Evolutionary conservation across 129 eudicot genomes (phyloP).

Genomic region (Logfia minima): DNA sequence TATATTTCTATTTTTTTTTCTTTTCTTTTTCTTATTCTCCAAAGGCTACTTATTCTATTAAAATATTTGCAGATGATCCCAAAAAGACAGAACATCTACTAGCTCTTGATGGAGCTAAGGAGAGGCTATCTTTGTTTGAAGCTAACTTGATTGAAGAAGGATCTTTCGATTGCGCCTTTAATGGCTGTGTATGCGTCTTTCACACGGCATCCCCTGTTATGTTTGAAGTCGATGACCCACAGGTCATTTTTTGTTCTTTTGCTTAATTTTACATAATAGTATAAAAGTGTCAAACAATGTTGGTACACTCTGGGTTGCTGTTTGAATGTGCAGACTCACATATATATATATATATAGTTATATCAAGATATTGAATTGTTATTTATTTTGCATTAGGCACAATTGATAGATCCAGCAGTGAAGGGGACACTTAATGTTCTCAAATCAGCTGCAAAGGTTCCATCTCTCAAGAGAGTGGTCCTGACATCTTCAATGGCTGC

Average conservation of each 20-base stretch:
- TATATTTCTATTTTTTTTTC: too few species aligned
- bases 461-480: slow-evolving; percentile 41
- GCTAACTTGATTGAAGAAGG: not conserved
- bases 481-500: slow-evolving; percentile 39
- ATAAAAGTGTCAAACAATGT: not conserved
- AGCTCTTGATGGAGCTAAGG: not conserved
- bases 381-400: slow-evolving; percentile 23
- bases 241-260: not conserved
- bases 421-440: slow-evolving; percentile 54
- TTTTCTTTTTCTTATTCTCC: not conserved
- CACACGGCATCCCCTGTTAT: not conserved
- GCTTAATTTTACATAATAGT: too few species aligned
- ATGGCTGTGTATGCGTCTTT: not conserved
- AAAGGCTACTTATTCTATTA: too few species aligned
- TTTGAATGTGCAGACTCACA: too few species aligned
- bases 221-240: not conserved
- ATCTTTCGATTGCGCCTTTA: not conserved
- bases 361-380: too few species aligned
- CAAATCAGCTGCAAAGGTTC: slow-evolving; percentile 37
- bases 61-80: not conserved
- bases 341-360: too few species aligned
- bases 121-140: not conserved
- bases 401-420: slow-evolving; percentile 43
- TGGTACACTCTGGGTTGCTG: not conserved
- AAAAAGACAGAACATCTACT: not conserved